Base-by-base conservation (phyloP, 2,329 filamentous ascomycete species). In the Cryphonectria nitschkei region DNA sequence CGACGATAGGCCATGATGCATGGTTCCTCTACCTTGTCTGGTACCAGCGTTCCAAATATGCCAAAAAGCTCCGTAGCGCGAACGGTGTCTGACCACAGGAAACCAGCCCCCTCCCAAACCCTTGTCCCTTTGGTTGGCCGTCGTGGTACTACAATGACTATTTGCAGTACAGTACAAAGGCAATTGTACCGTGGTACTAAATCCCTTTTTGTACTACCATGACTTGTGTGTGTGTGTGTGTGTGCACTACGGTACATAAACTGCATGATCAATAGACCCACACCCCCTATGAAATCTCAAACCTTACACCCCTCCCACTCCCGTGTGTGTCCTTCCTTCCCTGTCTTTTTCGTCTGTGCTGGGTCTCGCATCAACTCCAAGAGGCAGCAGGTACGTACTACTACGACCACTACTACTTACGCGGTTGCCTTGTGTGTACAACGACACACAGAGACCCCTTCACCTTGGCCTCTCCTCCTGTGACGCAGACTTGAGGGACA, bases 401-500 rank as follows among this genome's bases (percentile, higher is more conserved):
- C 37, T 37, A 9, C 37, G 8, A 3, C 37, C 11, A 9, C 37
- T 37, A 37, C 37, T 34, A 34, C 34, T 6, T 13, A 39, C 37
- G 37, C 2, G n/a, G 19, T 50, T n/a, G 3, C 22, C 11, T 8
- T 3, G 29, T 41, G 37, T 52, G 70, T 68, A 67, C 68, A 22
- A 72, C 71, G 71, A 66, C 66, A 67, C 68, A 72, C 71, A 68
- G 66, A 62, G 61, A 29, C 34, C 58, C 13, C 56, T 70, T 37
- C 19, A 19, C 46, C 11, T 9, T 3, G 1, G 3, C 46, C 7
- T n/a, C 22, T 50, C 8, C 8, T 67, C 50, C 29, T 67, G 26
- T 22, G 46, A 50, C 43, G 58, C 65, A 65, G 7, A 34, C 8
- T 19, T 34, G 54, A 29, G 5, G 11, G 11, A 2, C 54, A 16